Conservation (phyloP, 441 rosid genomes). For the Biscutella laevigata region DNA sequence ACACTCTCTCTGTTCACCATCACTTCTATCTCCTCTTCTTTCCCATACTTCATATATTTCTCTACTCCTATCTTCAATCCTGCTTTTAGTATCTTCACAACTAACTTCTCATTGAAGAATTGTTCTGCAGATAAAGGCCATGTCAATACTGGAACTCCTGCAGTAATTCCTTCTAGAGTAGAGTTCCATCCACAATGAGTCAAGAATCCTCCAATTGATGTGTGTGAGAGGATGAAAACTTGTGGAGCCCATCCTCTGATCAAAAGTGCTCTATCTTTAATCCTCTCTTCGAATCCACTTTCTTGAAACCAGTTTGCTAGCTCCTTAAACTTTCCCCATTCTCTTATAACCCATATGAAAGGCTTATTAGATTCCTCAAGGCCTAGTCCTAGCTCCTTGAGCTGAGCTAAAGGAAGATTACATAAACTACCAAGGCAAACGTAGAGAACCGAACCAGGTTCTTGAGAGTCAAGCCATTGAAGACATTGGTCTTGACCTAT, state of each 20-base stretch:
- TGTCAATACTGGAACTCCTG: conserved; percentile 33
- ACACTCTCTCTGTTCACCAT: conserved; percentile 17
- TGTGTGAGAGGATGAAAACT: conserved; percentile 31
- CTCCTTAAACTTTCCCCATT: conserved; percentile 5
- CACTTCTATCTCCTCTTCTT: conserved; percentile 31
- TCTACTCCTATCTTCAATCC: conserved; percentile 31
- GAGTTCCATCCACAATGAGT: too few relatives aligned
- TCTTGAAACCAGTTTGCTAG: conserved; percentile 28
- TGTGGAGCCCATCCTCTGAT: conserved; percentile 40
- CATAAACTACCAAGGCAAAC: conserved; percentile 34
- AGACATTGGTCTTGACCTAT: conserved; percentile 17
- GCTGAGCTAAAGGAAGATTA: conserved; percentile 23
- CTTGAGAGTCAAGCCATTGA: conserved; percentile 33
- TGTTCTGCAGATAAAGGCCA: conserved; percentile 37
- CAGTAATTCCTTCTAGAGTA: conserved; percentile 28
- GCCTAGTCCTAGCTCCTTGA: conserved; percentile 33
- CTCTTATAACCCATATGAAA: conserved; percentile 38
- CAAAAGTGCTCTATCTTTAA: conserved; percentile 28
- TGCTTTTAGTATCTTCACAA: conserved; percentile 24
- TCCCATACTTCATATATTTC: conserved; percentile 11
- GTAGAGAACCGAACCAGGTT: conserved; percentile 29
- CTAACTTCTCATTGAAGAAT: conserved; percentile 31
- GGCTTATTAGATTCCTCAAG: conserved; percentile 32
- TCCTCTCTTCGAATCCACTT: conserved; percentile 26
- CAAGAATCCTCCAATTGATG: conserved; percentile 33